A percentile compares a stretch with the other conserved stretches of the same genome.
phyloP scores from a whole-genome alignment of 495 filamentous ascomycete species.

The Lepidopterella palustris region DNA sequence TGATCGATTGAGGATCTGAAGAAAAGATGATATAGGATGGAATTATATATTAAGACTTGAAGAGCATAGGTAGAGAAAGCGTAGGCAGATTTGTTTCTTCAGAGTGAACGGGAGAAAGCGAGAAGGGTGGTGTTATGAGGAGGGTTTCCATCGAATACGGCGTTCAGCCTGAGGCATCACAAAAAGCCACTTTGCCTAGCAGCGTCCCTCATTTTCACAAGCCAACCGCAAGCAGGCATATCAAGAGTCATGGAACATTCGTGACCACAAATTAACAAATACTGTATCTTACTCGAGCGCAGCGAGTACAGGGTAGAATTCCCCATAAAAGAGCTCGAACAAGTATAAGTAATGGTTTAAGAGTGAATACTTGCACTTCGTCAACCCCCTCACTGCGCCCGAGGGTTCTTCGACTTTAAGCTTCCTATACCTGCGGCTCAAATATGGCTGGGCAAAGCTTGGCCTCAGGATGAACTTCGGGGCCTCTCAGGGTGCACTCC shows the following conservation, averaged over 20 bases:
- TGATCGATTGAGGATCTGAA: background rate
- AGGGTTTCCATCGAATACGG: background rate
- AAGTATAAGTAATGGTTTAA: no score
- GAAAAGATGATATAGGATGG: background rate
- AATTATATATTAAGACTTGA: background rate
- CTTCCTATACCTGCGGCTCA: no score
- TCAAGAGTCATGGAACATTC: no score
- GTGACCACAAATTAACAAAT: no score
- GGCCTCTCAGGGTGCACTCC: no score
- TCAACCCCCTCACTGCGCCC: no score
- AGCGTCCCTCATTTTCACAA: background rate
- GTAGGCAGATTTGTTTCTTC: no score
- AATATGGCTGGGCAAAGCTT: conserved; percentile 6
- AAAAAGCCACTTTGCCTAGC: background rate
- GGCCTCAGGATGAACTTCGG: no score
- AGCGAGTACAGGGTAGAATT: background rate
- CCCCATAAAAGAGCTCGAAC: no score
- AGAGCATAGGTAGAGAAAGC: background rate
- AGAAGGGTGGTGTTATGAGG: conserved; percentile 1
- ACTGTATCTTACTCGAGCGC: no score
- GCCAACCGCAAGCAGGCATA: background rate
- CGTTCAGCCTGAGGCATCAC: conserved; percentile 11
- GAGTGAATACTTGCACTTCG: no score
- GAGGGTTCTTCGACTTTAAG: no score
- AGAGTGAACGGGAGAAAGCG: background rate